Evolutionary conservation across 148 eudicot genomes (phyloP), one percentile per base, ranked within the genome.

Genomic region (Selenicereus undatus): DNA sequence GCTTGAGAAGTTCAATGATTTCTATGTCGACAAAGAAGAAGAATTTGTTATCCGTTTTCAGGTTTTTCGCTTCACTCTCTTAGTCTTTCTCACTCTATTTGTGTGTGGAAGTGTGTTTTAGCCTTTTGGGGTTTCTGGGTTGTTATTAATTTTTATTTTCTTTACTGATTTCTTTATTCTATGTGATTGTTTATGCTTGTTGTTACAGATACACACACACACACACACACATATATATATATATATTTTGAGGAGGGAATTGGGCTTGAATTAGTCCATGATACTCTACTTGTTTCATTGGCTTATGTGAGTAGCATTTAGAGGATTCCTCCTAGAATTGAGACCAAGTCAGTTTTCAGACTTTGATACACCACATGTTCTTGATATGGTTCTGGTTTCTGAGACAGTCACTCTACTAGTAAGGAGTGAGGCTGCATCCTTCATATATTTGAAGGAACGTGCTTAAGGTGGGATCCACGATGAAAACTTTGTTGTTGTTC

Each of bases 1-100:
- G 76, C 90, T 95, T 78, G 97, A 95, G 14, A 95, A 95, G 87
- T 92, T 95, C 82, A 93, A 95, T 88, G 97, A 95, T 88, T 95
- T 95, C 84, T 95, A 91, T 83, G 94, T 95, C 76, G 98, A 93
- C 72, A 93, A 93, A 83, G 98, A 95, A 83, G 97, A 91, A 80
- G 97, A 92, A 3, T 89, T 93, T 81, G 85, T 95, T 80, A 93
- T 95, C 78, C 92, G 96, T 54, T 90, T 93, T 79, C 97, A 90
- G 97, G 97, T 66, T 66, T 12, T n/a, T 26, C 68, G 1, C 30
- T 56, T 56, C 62, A 56, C 62, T 56, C 62, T 56, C 62, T 52
- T 1, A 11, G 58, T 94, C 73, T 56, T 17, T 3, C 80, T 65
- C 35, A 36, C 18, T 51, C 26, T 29, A 17, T 48, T 16, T 71